These are phyloP conservation scores for Geosmithia morbida DNA, from an alignment of 2,329 filamentous ascomycete genomes.

Conservation along the genomic window DNA sequence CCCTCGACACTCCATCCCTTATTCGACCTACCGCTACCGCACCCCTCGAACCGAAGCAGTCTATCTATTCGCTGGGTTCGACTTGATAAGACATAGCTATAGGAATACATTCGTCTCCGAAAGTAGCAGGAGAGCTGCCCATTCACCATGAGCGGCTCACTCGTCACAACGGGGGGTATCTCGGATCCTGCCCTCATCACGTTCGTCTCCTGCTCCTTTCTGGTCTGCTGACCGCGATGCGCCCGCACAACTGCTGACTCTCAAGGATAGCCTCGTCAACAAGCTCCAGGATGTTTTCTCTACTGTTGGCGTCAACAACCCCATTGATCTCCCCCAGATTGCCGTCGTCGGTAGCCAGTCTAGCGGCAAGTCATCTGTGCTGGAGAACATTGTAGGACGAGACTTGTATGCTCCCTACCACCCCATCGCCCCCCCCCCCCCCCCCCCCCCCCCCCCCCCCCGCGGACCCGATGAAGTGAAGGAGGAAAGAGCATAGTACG, in stretches of 20 bases:
- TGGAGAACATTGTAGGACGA: conserved; percentile 97
- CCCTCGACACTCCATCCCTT: not conserved
- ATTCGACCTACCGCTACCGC: not conserved
- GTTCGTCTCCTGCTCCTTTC: conserved; percentile 20
- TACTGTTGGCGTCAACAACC: conserved; percentile 96
- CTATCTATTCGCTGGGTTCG: not conserved
- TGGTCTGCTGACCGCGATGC: conserved; percentile 1
- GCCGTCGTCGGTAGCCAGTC: conserved; percentile 97
- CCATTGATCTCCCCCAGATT: conserved; percentile 97
- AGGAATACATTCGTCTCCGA: conserved; percentile 1
- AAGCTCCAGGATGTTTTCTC: conserved; percentile 99
- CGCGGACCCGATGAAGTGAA: not conserved
- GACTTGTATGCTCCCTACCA: conserved; percentile 57
- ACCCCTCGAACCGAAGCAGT: not conserved
- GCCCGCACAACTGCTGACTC: conserved; percentile 6
- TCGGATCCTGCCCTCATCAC: conserved; percentile 54
- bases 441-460: not conserved
- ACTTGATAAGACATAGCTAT: not conserved
- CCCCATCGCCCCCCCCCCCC: not conserved
- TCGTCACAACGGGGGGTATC: conserved; percentile 40
- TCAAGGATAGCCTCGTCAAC: conserved; percentile 62
- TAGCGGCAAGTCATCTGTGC: conserved; percentile 95
- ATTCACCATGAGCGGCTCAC: conserved; percentile 16
- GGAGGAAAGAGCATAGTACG: not conserved
- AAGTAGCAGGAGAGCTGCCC: not conserved